phyloP scores from a whole-genome alignment of 2,329 filamentous ascomycete genomes.

The Exophiala viscosa region DNA sequence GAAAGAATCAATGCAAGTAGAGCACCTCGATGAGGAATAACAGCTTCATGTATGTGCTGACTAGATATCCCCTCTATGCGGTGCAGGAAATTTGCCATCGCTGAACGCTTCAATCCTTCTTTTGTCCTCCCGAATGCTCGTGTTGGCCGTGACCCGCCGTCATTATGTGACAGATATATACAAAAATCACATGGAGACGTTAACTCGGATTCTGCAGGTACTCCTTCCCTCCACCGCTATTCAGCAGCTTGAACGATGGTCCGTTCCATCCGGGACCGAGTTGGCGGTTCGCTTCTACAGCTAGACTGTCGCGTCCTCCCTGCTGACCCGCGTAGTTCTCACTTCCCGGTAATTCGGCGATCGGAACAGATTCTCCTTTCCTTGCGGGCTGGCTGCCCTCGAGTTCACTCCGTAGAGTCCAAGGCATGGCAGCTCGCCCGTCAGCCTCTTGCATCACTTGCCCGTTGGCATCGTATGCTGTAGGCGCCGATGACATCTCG shows the following conservation, averaged over 20 bases:
- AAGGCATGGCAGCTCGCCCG: conserved; percentile 2
- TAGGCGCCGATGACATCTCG: background rate
- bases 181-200: background rate
- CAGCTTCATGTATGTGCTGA: background rate
- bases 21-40: background rate
- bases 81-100: background rate
- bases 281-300: conserved; percentile 7
- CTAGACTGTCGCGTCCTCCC: background rate
- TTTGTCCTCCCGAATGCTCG: background rate
- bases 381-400: conserved; percentile 2
- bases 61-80: background rate
- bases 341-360: conserved; percentile 9
- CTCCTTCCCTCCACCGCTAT: conserved; percentile 4
- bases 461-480: background rate
- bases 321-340: conserved; percentile 5
- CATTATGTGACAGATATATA: background rate
- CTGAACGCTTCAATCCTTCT: background rate
- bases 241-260: conserved; percentile 1
- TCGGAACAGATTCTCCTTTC: conserved; percentile 1
- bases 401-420: conserved; percentile 8
- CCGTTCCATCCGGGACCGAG: conserved; percentile 9
- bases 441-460: conserved; percentile 5
- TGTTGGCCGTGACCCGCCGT: background rate
- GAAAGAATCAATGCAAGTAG: no score
- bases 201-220: conserved; percentile 2